Conservation (phyloP, 208 protist species). For the Acanthamoeba culbertsoni region DNA sequence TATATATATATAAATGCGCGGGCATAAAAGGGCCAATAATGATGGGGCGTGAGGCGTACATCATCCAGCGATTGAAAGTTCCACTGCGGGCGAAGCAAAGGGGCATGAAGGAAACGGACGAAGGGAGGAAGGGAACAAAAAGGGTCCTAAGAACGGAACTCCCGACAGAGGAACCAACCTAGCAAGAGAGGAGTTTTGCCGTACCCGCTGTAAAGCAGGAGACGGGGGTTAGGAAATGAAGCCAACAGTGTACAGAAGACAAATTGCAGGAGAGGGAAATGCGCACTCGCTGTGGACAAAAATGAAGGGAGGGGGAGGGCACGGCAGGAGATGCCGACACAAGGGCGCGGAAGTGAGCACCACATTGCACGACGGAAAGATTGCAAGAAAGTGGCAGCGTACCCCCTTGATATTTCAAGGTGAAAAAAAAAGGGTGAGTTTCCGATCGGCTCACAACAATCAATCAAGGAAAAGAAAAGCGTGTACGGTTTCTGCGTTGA, state of each 20-base stretch:
- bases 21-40: neutral
- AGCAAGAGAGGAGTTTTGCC: no score
- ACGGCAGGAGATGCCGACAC: no score
- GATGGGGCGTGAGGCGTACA: neutral
- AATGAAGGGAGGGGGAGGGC: no score
- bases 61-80: conserved; percentile 17
- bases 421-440: neutral
- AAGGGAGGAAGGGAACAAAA: neutral
- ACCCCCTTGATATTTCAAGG: no score
- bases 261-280: no score
- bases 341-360: neutral
- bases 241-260: no score
- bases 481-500: conserved; percentile 25
- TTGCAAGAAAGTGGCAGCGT: neutral
- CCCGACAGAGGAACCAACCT: no score
- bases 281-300: no score
- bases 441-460: neutral
- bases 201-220: no score
- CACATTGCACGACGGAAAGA: neutral
- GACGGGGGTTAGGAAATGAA: no score
- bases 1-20: neutral
- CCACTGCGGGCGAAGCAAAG: neutral
- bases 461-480: neutral
- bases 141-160: no score
- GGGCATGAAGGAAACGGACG: neutral